Evolutionary conservation across 345 rosid genomes (phyloP).

Genomic region (Corymbia maculata): DNA sequence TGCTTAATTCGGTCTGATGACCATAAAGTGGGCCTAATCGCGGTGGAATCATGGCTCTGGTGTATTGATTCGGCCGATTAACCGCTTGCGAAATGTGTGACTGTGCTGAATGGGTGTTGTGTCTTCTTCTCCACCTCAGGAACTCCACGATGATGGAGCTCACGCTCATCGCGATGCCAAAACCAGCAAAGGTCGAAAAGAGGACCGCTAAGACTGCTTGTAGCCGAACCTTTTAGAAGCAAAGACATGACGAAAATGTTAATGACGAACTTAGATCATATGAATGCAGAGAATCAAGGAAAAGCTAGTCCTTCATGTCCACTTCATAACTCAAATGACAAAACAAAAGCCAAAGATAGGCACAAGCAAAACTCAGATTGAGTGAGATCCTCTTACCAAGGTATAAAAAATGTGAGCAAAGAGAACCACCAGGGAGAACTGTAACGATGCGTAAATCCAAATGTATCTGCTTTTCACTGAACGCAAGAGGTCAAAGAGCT

Average conservation of each 20-base stretch:
- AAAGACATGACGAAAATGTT: neutral
- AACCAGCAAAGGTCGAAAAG: slow-evolving; percentile 77
- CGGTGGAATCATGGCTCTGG: slow-evolving; percentile 8
- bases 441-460: slow-evolving; percentile 81
- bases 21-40: neutral
- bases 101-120: slow-evolving; percentile 19
- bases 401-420: slow-evolving; percentile 84
- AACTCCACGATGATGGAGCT: slow-evolving; percentile 79
- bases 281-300: neutral
- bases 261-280: neutral
- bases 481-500: neutral
- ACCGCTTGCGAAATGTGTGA: neutral
- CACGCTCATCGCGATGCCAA: slow-evolving; percentile 75
- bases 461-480: slow-evolving; percentile 75
- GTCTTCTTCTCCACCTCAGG: slow-evolving; percentile 59
- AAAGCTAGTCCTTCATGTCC: neutral
- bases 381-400: slow-evolving; percentile 38
- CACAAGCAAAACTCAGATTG: neutral
- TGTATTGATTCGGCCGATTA: slow-evolving; percentile 18
- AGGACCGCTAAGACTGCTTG: slow-evolving; percentile 71
- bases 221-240: slow-evolving; percentile 33
- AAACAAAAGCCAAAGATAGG: neutral
- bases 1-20: neutral
- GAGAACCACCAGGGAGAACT: slow-evolving; percentile 72
- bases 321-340: neutral